Base-by-base conservation (phyloP, 192 early-diverging fungal genomes). In the Backusella australiensis region DNA sequence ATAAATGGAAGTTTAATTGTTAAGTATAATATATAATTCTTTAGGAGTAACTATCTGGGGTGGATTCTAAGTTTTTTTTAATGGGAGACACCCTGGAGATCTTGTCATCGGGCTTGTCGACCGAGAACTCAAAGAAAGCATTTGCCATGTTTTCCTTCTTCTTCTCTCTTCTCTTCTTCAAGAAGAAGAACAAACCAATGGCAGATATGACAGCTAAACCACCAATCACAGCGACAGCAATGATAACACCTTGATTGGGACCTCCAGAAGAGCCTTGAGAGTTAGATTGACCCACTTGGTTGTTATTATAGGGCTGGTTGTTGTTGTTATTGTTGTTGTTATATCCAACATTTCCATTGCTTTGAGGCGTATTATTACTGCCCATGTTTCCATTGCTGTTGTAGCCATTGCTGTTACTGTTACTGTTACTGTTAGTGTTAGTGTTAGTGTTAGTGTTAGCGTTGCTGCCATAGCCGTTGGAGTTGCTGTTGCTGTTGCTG, bases 121-220 rank as follows among this genome's bases (percentile, higher is more conserved):
- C 68, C 68, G 68, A 69, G 36, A 69, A 69, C n/a, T 69, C 68
- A 9, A 69, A 69, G 68, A 69, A 69, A 39, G 68, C 68, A 26
- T 69, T 38, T n/a, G 68, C 68, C 68, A 69, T 69, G 38, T 69
- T 69, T 41, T 69, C 68, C 68, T 69, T 69, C 12, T 26, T 63
- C 36, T 69, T 69, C 21, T 41, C 68, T 38, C 68, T 69, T 69
- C 68, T 69, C n/a, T 69, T 69, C 38, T 69, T 69, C n/a, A 35
- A 69, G 38, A 69, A 69, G 21, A 69, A 69, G 68, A 69, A 41
- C 19, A 69, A 41, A 11, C 68, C 68, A n/a, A 69, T 38, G 34
- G 68, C 68, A 36, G 68, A 35, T 38, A 69, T 35, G 5, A 69
- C 68, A 3, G 36, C 68, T 9, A 69, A 9, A 69, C 68, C 68